A percentile compares a stretch with the other conserved stretches of the same genome.
Evolutionary conservation across 2,329 filamentous ascomycete genomes (phyloP).

Genomic region (Colletotrichum lindemuthianum): DNA sequence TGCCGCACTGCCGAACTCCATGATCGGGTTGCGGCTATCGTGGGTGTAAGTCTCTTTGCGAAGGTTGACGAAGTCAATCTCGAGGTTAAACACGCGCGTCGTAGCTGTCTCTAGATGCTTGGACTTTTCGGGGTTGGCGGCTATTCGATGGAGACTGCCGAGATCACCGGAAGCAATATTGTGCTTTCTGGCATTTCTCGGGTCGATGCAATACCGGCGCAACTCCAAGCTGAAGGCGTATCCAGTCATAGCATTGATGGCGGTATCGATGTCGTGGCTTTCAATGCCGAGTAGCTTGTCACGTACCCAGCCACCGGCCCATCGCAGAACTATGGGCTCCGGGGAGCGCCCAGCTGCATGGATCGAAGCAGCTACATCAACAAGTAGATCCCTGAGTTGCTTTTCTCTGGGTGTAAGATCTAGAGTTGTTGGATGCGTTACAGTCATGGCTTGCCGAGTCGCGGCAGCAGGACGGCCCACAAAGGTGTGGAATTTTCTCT

Average conservation of each 20-base stretch:
- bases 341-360: constrained; percentile 59
- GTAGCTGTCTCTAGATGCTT: constrained; percentile 96
- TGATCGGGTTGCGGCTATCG: constrained; percentile 88
- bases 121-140: constrained; percentile 93
- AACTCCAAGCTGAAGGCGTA: constrained; percentile 77
- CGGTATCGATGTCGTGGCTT: constrained; percentile 86
- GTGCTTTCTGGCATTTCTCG: constrained; percentile 71
- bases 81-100: constrained; percentile 83
- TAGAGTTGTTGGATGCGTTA: constrained; percentile 41
- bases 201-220: constrained; percentile 72
- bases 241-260: constrained; percentile 87
- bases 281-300: constrained; percentile 80
- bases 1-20: constrained; percentile 92
- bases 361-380: constrained; percentile 82
- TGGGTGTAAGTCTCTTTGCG: constrained; percentile 90
- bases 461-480: constrained; percentile 12
- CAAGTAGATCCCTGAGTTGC: constrained; percentile 77
- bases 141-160: constrained; percentile 85
- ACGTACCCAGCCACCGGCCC: constrained; percentile 88
- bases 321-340: constrained; percentile 73
- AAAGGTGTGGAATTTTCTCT: constrained; percentile 34
- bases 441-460: constrained; percentile 30
- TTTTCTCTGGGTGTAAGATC: constrained; percentile 75
- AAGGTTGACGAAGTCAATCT: constrained; percentile 94
- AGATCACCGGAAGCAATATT: constrained; percentile 67